These are phyloP conservation scores for Leccinellum albellum DNA, from an alignment of 768 basidiomycete genomes.

Conservation along the genomic window DNA sequence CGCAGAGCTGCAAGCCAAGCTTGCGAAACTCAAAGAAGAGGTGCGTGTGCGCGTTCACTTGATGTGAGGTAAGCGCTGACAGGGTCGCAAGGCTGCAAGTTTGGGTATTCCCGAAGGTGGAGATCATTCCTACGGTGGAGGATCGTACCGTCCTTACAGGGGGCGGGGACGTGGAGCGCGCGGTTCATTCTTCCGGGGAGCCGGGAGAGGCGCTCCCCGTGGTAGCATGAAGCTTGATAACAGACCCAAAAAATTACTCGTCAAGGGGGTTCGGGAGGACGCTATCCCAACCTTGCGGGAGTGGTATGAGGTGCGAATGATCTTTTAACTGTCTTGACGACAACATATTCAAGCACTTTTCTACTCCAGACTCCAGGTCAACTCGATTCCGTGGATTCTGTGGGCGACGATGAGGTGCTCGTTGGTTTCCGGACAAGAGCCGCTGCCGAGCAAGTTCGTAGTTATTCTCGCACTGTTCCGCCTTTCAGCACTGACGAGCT, in stretches of 20 bases:
- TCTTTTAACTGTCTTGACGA: not conserved
- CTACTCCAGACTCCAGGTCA: slow-evolving; percentile 57
- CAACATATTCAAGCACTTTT: slow-evolving; percentile 5
- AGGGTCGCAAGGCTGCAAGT: slow-evolving; percentile 57
- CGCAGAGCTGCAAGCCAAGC: slow-evolving; percentile 68
- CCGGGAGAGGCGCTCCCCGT: slow-evolving; percentile 62
- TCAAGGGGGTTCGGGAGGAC: slow-evolving; percentile 63
- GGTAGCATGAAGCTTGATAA: slow-evolving; percentile 88
- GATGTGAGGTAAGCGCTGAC: slow-evolving; percentile 6
- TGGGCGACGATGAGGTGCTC: slow-evolving; percentile 55
- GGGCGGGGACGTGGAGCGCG: slow-evolving; percentile 59
- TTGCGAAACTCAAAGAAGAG: slow-evolving; percentile 78
- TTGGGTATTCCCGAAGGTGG: slow-evolving; percentile 59
- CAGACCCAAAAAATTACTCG: slow-evolving; percentile 72
- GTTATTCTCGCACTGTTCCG: not conserved
- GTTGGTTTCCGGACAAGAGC: slow-evolving; percentile 69
- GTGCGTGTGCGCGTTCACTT: slow-evolving; percentile 37
- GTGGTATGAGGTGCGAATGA: slow-evolving; percentile 71
- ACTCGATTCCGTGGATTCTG: slow-evolving; percentile 57
- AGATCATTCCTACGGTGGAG: slow-evolving; percentile 33
- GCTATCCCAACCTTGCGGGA: slow-evolving; percentile 61
- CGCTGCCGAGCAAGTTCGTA: slow-evolving; percentile 73
- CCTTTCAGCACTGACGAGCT: slow-evolving; percentile 8
- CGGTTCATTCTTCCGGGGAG: slow-evolving; percentile 57
- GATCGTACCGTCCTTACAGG: slow-evolving; percentile 62